Evolutionary conservation across 2,329 filamentous ascomycete species (phyloP), one percentile per base, ranked within the genome.

Genomic region (Plenodomus tracheiphilus): DNA sequence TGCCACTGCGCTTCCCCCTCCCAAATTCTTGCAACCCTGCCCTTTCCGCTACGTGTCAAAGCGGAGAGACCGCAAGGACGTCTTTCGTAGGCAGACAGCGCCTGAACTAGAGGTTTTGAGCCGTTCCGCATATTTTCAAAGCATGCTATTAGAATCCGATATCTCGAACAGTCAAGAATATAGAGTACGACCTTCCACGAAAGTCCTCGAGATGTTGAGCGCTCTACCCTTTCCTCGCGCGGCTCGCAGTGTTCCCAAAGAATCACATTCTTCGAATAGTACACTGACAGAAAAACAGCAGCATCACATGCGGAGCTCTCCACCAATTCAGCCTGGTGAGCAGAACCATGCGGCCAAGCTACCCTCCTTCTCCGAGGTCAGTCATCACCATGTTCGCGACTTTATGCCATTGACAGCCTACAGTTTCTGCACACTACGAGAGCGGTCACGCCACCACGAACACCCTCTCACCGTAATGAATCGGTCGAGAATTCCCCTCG

Each of bases 171-270:
- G n/a, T n/a, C n/a, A n/a, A n/a, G n/a, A n/a, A n/a, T n/a, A n/a
- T n/a, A n/a, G n/a, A n/a, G n/a, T n/a, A n/a, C n/a, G n/a, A n/a
- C n/a, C n/a, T n/a, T n/a, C n/a, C n/a, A n/a, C n/a, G n/a, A n/a
- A n/a, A n/a, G n/a, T n/a, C n/a, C n/a, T n/a, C n/a, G n/a, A n/a
- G n/a, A n/a, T n/a, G n/a, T n/a, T n/a, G n/a, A n/a, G n/a, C n/a
- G n/a, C n/a, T n/a, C n/a, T n/a, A n/a, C n/a, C n/a, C 81, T 75
- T 85, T 85, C 75, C 86, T 84, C 0, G 86, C 63, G 0, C 83
- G 73, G 9, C 71, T 64, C 0, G 83, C 84, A 21, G 86, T 72
- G 41, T 86, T 83, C 0, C 79, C 74, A n/a, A n/a, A n/a, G n/a
- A n/a, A n/a, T n/a, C n/a, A n/a, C n/a, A n/a, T n/a, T n/a, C n/a